Base-by-base conservation (phyloP, 2,329 filamentous ascomycete genomes). In the Colletotrichum sp. region DNA sequence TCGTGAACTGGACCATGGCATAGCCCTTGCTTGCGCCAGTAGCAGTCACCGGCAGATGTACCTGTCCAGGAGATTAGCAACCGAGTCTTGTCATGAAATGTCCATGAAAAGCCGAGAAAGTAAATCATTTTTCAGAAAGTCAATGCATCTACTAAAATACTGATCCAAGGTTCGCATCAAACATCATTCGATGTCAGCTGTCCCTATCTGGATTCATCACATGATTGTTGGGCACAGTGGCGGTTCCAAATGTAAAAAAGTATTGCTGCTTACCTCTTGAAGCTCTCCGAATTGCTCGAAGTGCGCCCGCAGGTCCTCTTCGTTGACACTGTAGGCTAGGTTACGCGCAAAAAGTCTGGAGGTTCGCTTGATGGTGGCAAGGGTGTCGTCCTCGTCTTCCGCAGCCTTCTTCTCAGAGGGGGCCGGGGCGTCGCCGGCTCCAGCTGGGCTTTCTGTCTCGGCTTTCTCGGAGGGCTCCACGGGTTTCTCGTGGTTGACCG, bases 131-230 rank as follows among this genome's bases (percentile, higher is more conserved):
- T 87, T 96, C 94, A 97, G 95, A 91, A 89, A 89, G 86, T 94
- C 95, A 93, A 96, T 94, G 95, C 95, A 98, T 99, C 96, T 99
- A 99, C 97, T 98, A 99, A 98, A 98, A 98, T 97, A 94, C 91
- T 95, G 93, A 96, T 93, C 93, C 94, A 93, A 92, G 88, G 86
- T 90, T 95, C 89, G 92, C 95, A 96, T 98, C 96, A 99, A 89
- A 89, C 95, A 95, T 95, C 87, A 83, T 86, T 84, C 81, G 89
- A 94, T 94, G 96, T 98, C 95, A 96, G 96, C 93, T 99, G 97
- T 99, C 97, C 97, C 97, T 99, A 99, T 99, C 97, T 94, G 94
- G 92, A 88, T 95, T 99, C 96, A 99, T 99, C 97, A 96, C 59
- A 70, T 66, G 48, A 79, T 76, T 75, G 68, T 64, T 21, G 43